A percentile compares a stretch with the other conserved stretches of the same genome.
Conservation (phyloP, 192 early-diverging fungal species). For the Gigaspora rosea region DNA sequence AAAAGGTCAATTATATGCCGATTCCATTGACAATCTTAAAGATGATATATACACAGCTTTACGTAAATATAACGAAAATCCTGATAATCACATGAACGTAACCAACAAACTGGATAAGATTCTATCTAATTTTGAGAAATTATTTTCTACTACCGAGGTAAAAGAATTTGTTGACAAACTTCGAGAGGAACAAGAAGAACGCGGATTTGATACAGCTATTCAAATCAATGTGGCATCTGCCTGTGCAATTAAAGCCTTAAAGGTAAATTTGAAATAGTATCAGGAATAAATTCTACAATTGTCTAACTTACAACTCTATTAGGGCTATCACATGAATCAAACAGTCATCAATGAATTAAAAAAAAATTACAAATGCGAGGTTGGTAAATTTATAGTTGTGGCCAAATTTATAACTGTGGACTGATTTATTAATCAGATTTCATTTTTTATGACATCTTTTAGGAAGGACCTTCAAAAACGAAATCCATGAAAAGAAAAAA, state of each 20-base stretch:
- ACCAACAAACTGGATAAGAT: constrained; percentile 25
- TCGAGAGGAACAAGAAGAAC: constrained; percentile 21
- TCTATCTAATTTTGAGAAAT: constrained; percentile 27
- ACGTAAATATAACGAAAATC: constrained; percentile 13
- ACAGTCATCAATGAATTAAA: neutral
- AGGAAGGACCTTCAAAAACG: neutral
- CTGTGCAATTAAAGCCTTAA: constrained; percentile 22
- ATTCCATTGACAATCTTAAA: constrained; percentile 25
- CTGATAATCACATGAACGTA: neutral
- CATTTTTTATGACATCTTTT: neutral
- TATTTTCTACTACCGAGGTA: constrained; percentile 14
- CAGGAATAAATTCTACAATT: constrained; percentile 11
- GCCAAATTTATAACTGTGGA: neutral
- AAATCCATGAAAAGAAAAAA: neutral
- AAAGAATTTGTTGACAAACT: constrained; percentile 26
- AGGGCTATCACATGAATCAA: neutral
- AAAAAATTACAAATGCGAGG: neutral
- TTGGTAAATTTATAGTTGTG: constrained; percentile 5
- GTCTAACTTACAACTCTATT: constrained; percentile 12
- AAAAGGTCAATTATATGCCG: constrained; percentile 26
- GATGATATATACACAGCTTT: constrained; percentile 17
- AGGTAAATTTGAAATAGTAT: constrained; percentile 25
- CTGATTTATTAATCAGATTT: neutral
- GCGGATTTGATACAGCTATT: constrained; percentile 19
- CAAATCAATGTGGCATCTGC: constrained; percentile 21